Evolutionary conservation across 2,329 filamentous ascomycete species (phyloP), one percentile per base, ranked within the genome.

Genomic region (Emydomyces testavorans): DNA sequence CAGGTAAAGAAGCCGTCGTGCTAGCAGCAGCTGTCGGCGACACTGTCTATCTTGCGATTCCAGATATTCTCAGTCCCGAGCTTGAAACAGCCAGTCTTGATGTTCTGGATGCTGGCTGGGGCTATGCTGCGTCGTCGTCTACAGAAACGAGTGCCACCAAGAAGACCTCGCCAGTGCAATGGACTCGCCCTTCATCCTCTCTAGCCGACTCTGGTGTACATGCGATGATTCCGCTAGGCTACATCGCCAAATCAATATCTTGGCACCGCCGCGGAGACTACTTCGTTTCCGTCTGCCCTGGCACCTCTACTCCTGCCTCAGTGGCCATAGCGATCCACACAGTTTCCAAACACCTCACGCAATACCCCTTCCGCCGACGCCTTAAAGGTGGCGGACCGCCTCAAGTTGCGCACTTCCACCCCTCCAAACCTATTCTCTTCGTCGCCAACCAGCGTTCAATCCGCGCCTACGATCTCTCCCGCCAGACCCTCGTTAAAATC

Each of bases 251-350:
- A 70, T 82, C 85, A 11, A 80, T 98, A 58, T 83, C 80, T 62
- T 98, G 90, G 88, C 93, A 98, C 68, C 78, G 90, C 50, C 81
- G 85, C 52, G 92, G 92, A 57, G 90, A 96, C 64, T 95, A 95
- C 70, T 83, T 98, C 60, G 83, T 86, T 56, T 93, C 89, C 0
- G 87, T 95, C 18, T 93, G 87, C 42, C 88, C 92, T 11, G 67
- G 66, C 6, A 64, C 68, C 24, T 70, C 67, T n/a, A 71, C 69
- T 1, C 69, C 69, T 1, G 68, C 68, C 18, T 70, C 68, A 3
- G 61, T 69, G 42, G 86, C 92, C 3, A 86, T 98, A 46, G 83
- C 87, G 46, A 94, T 98, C 53, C 92, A 98, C 70, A 95, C 90
- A 0, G 73, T 98, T 52, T 92, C 85, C 49, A 94, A 94, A 66